Evolutionary conservation across 2,329 filamentous ascomycete species (phyloP).

Genomic region (Mycogone perniciosa): DNA sequence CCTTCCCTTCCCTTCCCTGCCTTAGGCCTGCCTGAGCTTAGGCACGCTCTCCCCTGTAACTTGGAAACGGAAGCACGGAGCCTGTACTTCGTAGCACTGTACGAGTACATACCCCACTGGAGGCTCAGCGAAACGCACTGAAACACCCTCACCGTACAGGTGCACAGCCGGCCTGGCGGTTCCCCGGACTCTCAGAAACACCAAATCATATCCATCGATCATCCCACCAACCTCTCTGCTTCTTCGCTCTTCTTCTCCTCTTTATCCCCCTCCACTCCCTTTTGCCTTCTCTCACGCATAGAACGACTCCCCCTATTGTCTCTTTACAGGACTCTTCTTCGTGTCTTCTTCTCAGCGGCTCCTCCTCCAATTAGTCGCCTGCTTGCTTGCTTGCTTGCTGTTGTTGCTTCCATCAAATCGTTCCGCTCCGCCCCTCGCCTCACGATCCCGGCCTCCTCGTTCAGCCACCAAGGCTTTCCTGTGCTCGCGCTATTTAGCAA

Average conservation of each 20-base stretch:
- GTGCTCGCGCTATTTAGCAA: not conserved
- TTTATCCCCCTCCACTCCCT: slow-evolving; percentile 7
- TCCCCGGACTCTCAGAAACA: not conserved
- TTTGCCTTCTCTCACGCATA: not conserved
- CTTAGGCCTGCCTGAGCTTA: no score
- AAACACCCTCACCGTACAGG: not conserved
- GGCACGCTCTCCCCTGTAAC: no score
- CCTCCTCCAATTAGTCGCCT: not conserved
- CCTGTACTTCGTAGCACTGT: no score
- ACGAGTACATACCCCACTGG: no score
- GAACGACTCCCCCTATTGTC: not conserved
- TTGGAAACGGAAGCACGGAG: no score
- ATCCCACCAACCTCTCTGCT: slow-evolving; percentile 3
- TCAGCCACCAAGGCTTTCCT: not conserved
- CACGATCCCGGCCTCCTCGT: not conserved
- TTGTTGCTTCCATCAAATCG: not conserved
- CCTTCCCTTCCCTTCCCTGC: no score
- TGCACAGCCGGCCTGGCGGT: not conserved
- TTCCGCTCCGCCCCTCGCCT: no score
- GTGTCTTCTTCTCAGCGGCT: not conserved
- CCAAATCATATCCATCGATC: not conserved
- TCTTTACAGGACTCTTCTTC: not conserved
- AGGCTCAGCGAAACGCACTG: not conserved
- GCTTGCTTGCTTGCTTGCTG: not conserved
- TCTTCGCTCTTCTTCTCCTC: slow-evolving; percentile 10